Conservation (phyloP, 176 grass and related monocot genomes). For the Avena atlantica region DNA sequence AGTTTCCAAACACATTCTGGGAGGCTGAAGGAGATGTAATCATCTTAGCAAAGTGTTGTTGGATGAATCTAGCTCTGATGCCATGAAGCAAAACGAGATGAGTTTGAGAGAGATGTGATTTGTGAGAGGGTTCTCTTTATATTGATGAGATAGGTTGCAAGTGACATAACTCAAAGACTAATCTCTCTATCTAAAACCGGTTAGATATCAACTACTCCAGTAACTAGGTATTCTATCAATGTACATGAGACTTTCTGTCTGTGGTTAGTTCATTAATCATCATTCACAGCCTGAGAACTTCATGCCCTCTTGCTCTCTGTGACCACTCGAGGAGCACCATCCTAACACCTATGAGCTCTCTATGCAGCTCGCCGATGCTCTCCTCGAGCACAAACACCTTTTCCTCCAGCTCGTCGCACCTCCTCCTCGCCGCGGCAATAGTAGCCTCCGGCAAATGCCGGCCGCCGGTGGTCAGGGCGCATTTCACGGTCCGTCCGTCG, state of each 20-base stretch:
- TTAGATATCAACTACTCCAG: too few relatives aligned
- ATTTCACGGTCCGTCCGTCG: slow-evolving; percentile 30
- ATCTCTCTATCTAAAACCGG: not conserved
- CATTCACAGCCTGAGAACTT: slow-evolving; percentile 36
- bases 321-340: slow-evolving; percentile 67
- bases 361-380: slow-evolving; percentile 64
- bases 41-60: too few relatives aligned
- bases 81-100: too few relatives aligned
- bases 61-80: too few relatives aligned
- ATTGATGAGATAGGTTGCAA: too few relatives aligned
- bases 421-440: slow-evolving; percentile 33
- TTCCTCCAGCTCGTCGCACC: slow-evolving; percentile 70
- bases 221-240: too few relatives aligned
- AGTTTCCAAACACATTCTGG: too few relatives aligned
- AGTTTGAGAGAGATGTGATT: too few relatives aligned
- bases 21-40: too few relatives aligned
- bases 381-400: slow-evolving; percentile 53
- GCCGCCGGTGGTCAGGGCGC: slow-evolving; percentile 3
- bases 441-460: slow-evolving; percentile 1
- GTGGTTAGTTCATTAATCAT: not conserved
- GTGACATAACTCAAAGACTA: not conserved
- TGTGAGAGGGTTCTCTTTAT: too few relatives aligned
- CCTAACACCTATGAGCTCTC: slow-evolving; percentile 62
- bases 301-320: slow-evolving; percentile 37
- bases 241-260: not conserved